These are phyloP conservation scores for Chytriomyces hyalinus DNA, from an alignment of 192 early-diverging fungal genomes.

Conservation along the genomic window DNA sequence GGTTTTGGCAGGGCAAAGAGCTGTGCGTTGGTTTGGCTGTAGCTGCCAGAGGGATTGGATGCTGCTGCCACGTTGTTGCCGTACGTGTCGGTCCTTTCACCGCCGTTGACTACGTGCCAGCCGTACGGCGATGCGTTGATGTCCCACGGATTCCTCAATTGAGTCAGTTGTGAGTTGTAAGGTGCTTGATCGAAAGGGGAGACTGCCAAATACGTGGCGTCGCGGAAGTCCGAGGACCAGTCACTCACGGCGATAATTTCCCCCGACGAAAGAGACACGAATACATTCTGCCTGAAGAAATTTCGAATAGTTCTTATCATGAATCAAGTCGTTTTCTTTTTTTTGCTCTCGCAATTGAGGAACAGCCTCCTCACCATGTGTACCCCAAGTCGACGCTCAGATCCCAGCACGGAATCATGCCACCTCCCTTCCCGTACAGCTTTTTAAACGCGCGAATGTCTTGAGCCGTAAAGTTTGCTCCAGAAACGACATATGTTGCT, in stretches of 20 bases:
- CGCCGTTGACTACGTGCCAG: no score
- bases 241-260: constrained; percentile 1
- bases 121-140: no score
- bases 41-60: no score
- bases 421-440: constrained; percentile 17
- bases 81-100: no score
- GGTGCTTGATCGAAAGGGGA: no score
- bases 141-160: neutral
- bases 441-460: constrained; percentile 22
- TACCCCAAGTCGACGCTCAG: constrained; percentile 4
- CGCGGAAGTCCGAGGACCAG: neutral
- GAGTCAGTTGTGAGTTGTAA: neutral
- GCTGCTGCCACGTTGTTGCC: no score
- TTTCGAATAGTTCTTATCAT: no score
- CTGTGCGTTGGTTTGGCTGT: neutral
- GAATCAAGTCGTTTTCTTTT: neutral
- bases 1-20: no score
- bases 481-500: neutral
- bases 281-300: constrained; percentile 4
- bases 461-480: neutral
- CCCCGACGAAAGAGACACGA: neutral
- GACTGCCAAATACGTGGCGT: no score
- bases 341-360: neutral
- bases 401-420: constrained; percentile 23
- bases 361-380: neutral